Percentiles rank a stretch among this genome's conserved stretches.
phyloP scores from a whole-genome alignment of 805 yeast genomes.

The Naumovozyma dairenensis region DNA sequence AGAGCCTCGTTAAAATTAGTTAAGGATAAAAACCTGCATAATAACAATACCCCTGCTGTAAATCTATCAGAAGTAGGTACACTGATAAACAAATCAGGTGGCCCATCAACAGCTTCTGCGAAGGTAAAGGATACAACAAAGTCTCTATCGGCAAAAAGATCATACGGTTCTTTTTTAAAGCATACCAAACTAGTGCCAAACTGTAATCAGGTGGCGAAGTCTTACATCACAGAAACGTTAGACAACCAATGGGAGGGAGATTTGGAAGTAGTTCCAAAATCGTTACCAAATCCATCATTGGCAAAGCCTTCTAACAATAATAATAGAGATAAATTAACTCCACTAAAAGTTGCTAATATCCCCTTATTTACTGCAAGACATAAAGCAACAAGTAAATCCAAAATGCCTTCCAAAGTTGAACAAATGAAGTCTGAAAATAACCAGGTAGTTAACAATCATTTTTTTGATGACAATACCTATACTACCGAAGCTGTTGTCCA shows the following conservation, averaged over 20 bases:
- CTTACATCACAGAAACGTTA: background rate
- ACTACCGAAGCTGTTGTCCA: too few species aligned
- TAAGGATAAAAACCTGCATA: background rate
- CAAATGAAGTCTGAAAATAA: background rate
- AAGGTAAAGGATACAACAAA: background rate
- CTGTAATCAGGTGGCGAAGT: conserved; percentile 3
- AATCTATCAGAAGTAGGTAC: background rate
- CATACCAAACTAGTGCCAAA: conserved; percentile 13
- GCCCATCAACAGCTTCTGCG: too few species aligned
- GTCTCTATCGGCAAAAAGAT: conserved; percentile 10
- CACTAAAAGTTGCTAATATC: conserved; percentile 3
- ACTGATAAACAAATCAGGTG: background rate
- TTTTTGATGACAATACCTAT: background rate
- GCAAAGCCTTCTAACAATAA: conserved; percentile 8
- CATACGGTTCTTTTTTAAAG: conserved; percentile 18
- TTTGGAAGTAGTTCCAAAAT: conserved; percentile 22
- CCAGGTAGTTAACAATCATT: background rate
- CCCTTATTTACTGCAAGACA: conserved; percentile 5
- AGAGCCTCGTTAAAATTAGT: too few species aligned
- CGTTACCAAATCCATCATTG: conserved; percentile 11
- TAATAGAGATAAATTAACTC: background rate
- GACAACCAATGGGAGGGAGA: background rate
- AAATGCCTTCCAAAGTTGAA: background rate
- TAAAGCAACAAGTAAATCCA: background rate
- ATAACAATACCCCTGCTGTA: background rate